Evolutionary conservation across 805 yeast species (phyloP).

Genomic region (Zygosaccharomyces pseudorouxii): DNA sequence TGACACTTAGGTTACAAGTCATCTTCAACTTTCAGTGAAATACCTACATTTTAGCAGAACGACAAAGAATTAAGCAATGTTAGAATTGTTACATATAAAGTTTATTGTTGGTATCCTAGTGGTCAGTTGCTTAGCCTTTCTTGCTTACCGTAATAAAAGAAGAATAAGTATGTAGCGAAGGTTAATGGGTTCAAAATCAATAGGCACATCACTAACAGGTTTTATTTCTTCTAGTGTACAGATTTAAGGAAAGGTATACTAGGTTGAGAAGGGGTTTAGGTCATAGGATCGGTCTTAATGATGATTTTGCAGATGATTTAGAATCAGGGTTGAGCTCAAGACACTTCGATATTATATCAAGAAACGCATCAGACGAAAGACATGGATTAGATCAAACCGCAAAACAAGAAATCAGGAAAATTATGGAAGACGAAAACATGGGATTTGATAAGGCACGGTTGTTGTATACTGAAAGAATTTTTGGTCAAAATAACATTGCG

Average conservation of each 20-base stretch:
- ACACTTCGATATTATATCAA: constrained; percentile 48
- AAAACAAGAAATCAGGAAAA: constrained; percentile 44
- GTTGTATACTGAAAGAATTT: constrained; percentile 42
- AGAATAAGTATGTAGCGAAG: constrained; percentile 15
- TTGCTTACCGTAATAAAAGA: constrained; percentile 10
- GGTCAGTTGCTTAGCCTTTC: constrained; percentile 2
- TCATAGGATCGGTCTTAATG: constrained; percentile 24
- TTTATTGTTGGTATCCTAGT: constrained; percentile 9
- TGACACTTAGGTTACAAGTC: not conserved
- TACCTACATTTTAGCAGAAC: no score
- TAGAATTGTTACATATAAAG: constrained; percentile 6
- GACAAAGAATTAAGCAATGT: not conserved
- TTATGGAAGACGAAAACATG: constrained; percentile 50
- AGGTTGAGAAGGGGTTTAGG: constrained; percentile 27
- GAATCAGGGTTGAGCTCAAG: constrained; percentile 56
- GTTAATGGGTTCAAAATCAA: not conserved
- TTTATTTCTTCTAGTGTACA: constrained; percentile 10
- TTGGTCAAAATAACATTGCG: constrained; percentile 51
- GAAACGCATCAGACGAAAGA: constrained; percentile 51
- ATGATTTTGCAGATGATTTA: constrained; percentile 44
- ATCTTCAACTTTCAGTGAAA: not conserved
- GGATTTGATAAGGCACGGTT: constrained; percentile 69
- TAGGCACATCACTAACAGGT: not conserved
- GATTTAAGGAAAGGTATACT: constrained; percentile 14
- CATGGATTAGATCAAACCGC: constrained; percentile 57